Evolutionary conservation across 768 basidiomycete genomes (phyloP).

Genomic region (Boletus insuetus): DNA sequence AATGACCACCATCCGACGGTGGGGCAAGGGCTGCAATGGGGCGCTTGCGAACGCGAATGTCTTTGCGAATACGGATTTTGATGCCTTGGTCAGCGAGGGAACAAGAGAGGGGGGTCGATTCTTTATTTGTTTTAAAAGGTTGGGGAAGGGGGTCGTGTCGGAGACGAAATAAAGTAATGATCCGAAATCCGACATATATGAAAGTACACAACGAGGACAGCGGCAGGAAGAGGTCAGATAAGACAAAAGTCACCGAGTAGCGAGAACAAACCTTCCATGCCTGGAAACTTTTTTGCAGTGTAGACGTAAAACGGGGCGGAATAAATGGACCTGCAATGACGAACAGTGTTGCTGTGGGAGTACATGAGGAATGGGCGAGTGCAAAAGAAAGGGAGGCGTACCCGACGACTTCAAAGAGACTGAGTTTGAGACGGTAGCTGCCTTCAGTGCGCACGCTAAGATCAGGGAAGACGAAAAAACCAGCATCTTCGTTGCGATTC

Average conservation of each 20-base stretch:
- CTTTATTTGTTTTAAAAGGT: conserved; percentile 36
- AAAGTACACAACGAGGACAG: conserved; percentile 14
- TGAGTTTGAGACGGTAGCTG: conserved; percentile 68
- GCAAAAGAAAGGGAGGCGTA: conserved; percentile 35
- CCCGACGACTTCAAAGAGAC: conserved; percentile 90
- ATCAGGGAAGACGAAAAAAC: conserved; percentile 97
- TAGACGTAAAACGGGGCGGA: conserved; percentile 92
- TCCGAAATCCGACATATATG: conserved; percentile 16
- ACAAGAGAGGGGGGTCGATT: conserved; percentile 85
- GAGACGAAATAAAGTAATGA: conserved; percentile 17
- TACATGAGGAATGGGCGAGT: neutral
- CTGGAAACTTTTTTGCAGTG: conserved; percentile 94
- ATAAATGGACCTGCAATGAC: conserved; percentile 87
- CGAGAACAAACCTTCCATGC: conserved; percentile 77
- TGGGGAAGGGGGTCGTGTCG: neutral
- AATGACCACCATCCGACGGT: conserved; percentile 15
- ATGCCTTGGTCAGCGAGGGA: conserved; percentile 95
- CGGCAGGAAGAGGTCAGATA: conserved; percentile 17
- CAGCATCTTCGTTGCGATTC: conserved; percentile 65
- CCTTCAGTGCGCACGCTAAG: conserved; percentile 91
- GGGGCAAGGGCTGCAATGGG: conserved; percentile 41
- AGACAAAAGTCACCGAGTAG: conserved; percentile 7
- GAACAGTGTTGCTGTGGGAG: conserved; percentile 66
- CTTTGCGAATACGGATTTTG: conserved; percentile 92
- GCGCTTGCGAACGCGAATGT: conserved; percentile 79